A percentile compares a stretch with the other conserved stretches of the same genome.
phyloP scores from a whole-genome alignment of 2,329 filamentous ascomycete species.

The Colletotrichum aenigma region DNA sequence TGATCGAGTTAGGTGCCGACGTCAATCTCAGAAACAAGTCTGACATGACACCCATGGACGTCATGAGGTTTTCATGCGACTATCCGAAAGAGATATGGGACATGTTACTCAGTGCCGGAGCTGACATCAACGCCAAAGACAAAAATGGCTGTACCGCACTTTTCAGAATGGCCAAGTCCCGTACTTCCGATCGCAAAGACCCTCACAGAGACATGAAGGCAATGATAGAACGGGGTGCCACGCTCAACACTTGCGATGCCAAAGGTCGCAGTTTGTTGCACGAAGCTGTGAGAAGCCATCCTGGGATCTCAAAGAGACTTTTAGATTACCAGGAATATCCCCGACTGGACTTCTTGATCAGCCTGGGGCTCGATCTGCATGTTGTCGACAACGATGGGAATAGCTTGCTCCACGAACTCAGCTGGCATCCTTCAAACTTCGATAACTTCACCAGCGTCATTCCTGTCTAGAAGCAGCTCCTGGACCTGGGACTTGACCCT shows the following conservation, averaged over 20 bases:
- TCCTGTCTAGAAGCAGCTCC: conserved; percentile 17
- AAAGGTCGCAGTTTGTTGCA: conserved; percentile 23
- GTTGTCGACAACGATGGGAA: conserved; percentile 25
- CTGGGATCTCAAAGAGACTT: background rate
- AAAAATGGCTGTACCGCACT: conserved; percentile 20
- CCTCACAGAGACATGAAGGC: background rate
- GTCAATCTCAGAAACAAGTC: conserved; percentile 22
- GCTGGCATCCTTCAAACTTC: background rate
- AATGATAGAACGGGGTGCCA: conserved; percentile 21
- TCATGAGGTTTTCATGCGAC: background rate
- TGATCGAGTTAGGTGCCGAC: conserved; percentile 24
- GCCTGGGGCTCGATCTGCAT: conserved; percentile 4
- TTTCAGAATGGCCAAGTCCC: background rate
- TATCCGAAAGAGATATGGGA: background rate
- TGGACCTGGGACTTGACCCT: conserved; percentile 17
- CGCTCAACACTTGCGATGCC: conserved; percentile 8
- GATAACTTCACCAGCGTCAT: background rate
- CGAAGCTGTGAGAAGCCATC: background rate
- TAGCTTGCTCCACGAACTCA: conserved; percentile 25
- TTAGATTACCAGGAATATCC: background rate
- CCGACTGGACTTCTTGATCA: conserved; percentile 7
- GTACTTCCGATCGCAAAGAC: background rate
- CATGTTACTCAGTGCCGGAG: conserved; percentile 23
- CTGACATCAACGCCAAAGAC: conserved; percentile 24
- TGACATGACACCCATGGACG: conserved; percentile 20